Base-by-base conservation (phyloP, 2,329 filamentous ascomycete genomes). In the Cladosporium sp. region DNA sequence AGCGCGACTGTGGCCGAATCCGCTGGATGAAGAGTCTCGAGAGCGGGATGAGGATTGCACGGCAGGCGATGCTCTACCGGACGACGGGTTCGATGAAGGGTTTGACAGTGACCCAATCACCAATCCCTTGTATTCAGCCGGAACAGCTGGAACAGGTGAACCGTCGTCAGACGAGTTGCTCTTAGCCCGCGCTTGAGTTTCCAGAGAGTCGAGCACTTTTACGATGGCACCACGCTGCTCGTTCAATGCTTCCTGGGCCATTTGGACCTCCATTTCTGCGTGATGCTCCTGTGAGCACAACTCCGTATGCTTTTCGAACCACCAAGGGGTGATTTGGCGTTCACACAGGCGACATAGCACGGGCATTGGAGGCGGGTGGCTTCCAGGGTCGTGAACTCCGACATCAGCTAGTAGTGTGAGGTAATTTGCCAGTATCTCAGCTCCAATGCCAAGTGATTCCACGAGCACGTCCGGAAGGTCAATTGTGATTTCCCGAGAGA, bases 241-340 rank as follows among this genome's bases (percentile, higher is more conserved):
- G 7, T 89, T 91, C 58, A 99, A 82, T 68, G 88, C 92, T 75
- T 99, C 95, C 74, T 99, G 95, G 6, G 93, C 88, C 83, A 98
- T 90, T 76, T 99, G 94, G 4, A 99, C 93, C 72, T 98, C 94
- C 91, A 97, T 96, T 76, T 99, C 95, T 0, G 95, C 94, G 60
- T 91, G 89, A 75, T 99, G 95, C 76, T 99, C 95, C 76, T 98
- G 93, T 64, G 97, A 83, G 75, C 95, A 99, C 23, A 98, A 82
- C 73, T 99, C 96, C 1, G 94, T 97, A 76, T 99, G 95, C 78
- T 98, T 99, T 79, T 99, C 95, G 72, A 99, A 99, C 96, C 95
- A 99, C 95, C 95, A 99, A 0, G 94, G 93, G 5, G 92, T 92
- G 67, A 99, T 98, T 68, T 97, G 92, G 63, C 95, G 91, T 76